Evolutionary conservation across 805 yeast species (phyloP).

Genomic region (Pichia paraexigua): DNA sequence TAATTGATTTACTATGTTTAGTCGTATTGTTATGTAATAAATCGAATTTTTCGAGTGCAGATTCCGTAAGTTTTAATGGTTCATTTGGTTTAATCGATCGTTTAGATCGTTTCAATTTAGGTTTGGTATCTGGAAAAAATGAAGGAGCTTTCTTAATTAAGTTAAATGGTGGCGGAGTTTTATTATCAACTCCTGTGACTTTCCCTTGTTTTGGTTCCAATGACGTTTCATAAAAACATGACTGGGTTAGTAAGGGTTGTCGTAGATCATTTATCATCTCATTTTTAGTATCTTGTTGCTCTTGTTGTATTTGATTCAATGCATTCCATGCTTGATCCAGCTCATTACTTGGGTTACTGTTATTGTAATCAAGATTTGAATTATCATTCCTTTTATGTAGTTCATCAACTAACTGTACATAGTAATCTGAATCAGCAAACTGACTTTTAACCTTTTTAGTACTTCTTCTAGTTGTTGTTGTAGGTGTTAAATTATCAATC

Average conservation of each 20-base stretch:
- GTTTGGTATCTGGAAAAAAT: not conserved
- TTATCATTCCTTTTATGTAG: not conserved
- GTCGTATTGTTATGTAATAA: not conserved
- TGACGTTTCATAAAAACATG: not conserved
- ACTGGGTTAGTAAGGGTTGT: not conserved
- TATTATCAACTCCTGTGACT: too few species aligned
- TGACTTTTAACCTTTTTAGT: not conserved
- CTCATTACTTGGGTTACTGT: not conserved
- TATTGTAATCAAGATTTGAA: not conserved
- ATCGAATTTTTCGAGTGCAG: not conserved
- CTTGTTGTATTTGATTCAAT: constrained; percentile 6
- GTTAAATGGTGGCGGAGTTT: not conserved
- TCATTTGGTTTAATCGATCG: not conserved
- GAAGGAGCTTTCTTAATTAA: not conserved
- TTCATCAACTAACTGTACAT: constrained; percentile 5
- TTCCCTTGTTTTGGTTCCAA: too few species aligned
- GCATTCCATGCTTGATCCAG: constrained; percentile 10
- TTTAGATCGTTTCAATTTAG: constrained; percentile 9
- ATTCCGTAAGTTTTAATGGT: not conserved
- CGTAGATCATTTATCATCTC: not conserved
- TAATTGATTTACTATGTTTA: not conserved
- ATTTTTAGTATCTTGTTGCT: not conserved
- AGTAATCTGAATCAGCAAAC: constrained; percentile 1
- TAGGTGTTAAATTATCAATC: constrained; percentile 10
- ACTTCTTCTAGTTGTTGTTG: constrained; percentile 5